phyloP scores from a whole-genome alignment of 495 filamentous ascomycete species.

The Aspergillus carlsbadensis region DNA sequence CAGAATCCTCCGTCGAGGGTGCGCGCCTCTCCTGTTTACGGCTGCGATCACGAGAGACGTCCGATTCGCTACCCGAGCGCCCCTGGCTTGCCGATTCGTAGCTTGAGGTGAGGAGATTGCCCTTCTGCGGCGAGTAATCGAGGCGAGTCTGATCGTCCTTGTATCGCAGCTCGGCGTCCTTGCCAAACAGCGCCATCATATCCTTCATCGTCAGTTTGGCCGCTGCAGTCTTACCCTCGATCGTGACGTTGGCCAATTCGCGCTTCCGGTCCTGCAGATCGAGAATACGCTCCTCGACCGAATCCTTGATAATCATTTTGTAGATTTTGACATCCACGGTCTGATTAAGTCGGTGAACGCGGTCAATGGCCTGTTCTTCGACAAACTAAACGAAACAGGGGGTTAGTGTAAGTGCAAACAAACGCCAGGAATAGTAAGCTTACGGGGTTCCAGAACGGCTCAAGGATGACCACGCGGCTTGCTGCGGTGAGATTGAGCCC shows the following conservation, averaged over 20 bases:
- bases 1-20: constrained; percentile 36
- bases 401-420: neutral
- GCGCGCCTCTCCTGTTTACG: constrained; percentile 25
- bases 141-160: constrained; percentile 33
- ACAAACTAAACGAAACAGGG: constrained; percentile 63
- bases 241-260: constrained; percentile 77
- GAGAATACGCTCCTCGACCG: constrained; percentile 90
- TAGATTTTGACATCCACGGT: constrained; percentile 92
- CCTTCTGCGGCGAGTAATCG: constrained; percentile 22
- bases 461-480: constrained; percentile 87
- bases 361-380: constrained; percentile 98
- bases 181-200: constrained; percentile 84
- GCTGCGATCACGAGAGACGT: constrained; percentile 29
- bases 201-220: constrained; percentile 89
- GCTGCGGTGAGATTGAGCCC: constrained; percentile 95
- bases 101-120: constrained; percentile 23
- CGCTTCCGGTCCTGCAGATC: constrained; percentile 91
- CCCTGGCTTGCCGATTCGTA: constrained; percentile 4
- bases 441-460: constrained; percentile 98
- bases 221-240: constrained; percentile 74
- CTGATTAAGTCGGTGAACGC: constrained; percentile 94
- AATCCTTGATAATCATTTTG: constrained; percentile 78
- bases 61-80: constrained; percentile 9
- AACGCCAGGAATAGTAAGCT: constrained; percentile 27
- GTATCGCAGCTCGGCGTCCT: constrained; percentile 62